Evolutionary conservation across 1,139 yeast species (phyloP).

Genomic region (Petasospora fabianii): DNA sequence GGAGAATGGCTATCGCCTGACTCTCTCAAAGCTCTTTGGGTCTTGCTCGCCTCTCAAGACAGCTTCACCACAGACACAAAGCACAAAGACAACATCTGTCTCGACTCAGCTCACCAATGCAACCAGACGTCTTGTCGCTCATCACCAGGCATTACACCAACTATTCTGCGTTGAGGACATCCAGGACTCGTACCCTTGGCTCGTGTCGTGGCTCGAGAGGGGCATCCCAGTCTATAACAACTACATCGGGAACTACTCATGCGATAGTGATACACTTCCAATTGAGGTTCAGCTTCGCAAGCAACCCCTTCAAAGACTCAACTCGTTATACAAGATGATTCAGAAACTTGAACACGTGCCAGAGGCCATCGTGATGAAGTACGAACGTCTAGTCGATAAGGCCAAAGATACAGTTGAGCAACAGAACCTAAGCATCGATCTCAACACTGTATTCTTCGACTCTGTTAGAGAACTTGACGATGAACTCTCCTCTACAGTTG

Average conservation of each 20-base stretch:
- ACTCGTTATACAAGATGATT: conserved; percentile 32
- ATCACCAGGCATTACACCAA: conserved; percentile 13
- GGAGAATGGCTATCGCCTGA: conserved; percentile 13
- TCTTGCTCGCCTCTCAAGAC: conserved; percentile 10
- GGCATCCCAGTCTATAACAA: conserved; percentile 26
- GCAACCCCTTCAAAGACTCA: conserved; percentile 39
- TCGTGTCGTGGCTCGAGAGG: conserved; percentile 13
- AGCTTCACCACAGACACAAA: not conserved
- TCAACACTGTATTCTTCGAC: conserved; percentile 28
- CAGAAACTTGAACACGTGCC: conserved; percentile 7
- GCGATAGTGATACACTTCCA: conserved; percentile 32
- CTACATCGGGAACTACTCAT: conserved; percentile 33
- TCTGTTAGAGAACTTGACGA: conserved; percentile 29
- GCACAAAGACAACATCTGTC: no score
- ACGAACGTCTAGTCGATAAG: conserved; percentile 9
- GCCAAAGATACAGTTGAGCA: conserved; percentile 22
- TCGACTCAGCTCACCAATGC: conserved; percentile 11
- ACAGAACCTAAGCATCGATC: conserved; percentile 24
- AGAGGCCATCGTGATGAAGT: conserved; percentile 1
- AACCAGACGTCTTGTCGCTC: conserved; percentile 16
- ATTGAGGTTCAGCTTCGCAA: conserved; percentile 35
- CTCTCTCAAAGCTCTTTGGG: conserved; percentile 13
- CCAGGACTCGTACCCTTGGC: conserved; percentile 4
- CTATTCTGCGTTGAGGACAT: conserved; percentile 1
- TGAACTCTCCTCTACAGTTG: conserved; percentile 20